Base-by-base conservation (phyloP, 202 grass and related monocot species). In the Digitaria exilis region DNA sequence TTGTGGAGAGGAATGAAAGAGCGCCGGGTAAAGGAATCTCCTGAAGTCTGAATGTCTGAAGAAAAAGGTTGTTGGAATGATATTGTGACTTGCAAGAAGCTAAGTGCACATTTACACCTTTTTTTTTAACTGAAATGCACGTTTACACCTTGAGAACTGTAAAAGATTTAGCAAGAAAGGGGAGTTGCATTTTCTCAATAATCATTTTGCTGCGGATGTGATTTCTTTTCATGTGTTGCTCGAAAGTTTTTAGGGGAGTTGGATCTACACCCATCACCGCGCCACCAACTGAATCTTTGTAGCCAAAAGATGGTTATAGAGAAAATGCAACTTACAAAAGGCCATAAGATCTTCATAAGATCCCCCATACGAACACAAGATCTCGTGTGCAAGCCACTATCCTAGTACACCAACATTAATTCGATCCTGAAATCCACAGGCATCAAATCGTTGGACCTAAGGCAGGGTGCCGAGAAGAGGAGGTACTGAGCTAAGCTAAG, bases 381-480 rank as follows among this genome's bases (percentile, higher is more conserved):
- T 86, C 79, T 78, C 51, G 61, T 79, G 48, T 69, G 82, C 35
- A 89, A 85, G 64, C 87, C 65, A 85, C 78, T 81, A 77, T 82
- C 84, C 66, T 69, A 79, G 79, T 90, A 86, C 67, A 30, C 57
- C 59, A 78, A 83, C 84, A 83, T 55, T 83, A 83, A 83, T 79
- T 62, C 42, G 79, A 86, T 90, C 79, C 84, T 77, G 60, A 90
- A 83, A 79, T 86, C 83, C 79, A 73, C 48, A 82, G 42, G 61
- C 79, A 74, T 90, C 79, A 74, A 86, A 90, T 90, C 84, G 88
- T 61, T 82, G 88, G 84, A 86, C 83, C 78, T 46, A 77, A 32
- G 34, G 31, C 11, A 75, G 71, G 81, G 30, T 58, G 58, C 58
- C 70, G 63, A 62, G 46, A 48, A 72, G 66, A 79, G 62, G 64